Base-by-base conservation (phyloP, 805 yeast species). In the Komagataella kurtzmanii region DNA sequence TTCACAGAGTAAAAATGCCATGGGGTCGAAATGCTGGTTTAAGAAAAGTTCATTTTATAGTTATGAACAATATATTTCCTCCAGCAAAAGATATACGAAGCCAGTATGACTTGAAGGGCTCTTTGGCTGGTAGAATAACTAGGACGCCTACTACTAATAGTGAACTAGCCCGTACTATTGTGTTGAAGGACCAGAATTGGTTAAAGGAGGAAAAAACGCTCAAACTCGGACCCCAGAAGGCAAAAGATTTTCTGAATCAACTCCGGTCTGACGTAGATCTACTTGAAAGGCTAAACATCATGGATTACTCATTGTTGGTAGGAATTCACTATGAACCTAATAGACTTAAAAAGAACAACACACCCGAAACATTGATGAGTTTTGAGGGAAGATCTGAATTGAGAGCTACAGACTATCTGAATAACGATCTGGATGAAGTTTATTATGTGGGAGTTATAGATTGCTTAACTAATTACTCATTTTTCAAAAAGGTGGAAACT, bases 1-100 rank as follows among this genome's bases (percentile, higher is more conserved):
- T 93, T 51, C 98, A 93, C 64, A 73, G 99, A 54, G 83, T 93
- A 49, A 89, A 91, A 65, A 83, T 91, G 80, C 96, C 96, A 7
- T 75, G 83, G 47, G 74, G 77, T 3, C 77, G 76, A 46, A 59
- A 60, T 6, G 68, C 69, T 8, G 70, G 72, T 1, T 66, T 69
- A 45, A 75, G 89, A 51, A 90, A 87, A 63, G 87, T 93, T 45
- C 95, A 93, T 67, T 91, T 93, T 58, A 74, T 93, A 51, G 97
- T 93, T 40, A 93, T 93, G 99, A 93, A 93, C 71, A 93, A 93
- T 62, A 74, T 93, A 49, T 93, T 95, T 68, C 98, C 99, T 0
- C 95, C 97, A 6, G 88, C 87, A 61, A 74, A 89, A 49, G 93
- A 86, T 55, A 82, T 91, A 52, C 95, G 89, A 64, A 69, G 77